Conservation (phyloP, 1,284 basidiomycete genomes). For the Marasmius sp. region DNA sequence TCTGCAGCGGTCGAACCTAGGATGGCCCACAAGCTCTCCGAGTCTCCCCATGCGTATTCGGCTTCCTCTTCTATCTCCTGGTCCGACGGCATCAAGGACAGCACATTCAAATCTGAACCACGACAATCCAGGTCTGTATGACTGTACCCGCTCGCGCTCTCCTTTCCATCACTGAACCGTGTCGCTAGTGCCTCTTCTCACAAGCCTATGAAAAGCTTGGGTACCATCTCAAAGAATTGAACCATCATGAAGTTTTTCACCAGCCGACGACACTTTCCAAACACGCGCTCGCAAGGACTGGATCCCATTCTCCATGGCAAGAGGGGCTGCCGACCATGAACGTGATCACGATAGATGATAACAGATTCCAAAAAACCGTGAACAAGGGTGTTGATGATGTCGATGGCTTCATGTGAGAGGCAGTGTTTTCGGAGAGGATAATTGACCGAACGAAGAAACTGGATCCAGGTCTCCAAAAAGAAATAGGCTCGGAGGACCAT, state of each 20-base stretch:
- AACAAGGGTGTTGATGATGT: constrained; percentile 29
- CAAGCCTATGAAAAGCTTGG: constrained; percentile 17
- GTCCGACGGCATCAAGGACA: constrained; percentile 8
- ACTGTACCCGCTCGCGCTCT: constrained; percentile 18
- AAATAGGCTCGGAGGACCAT: constrained; percentile 31
- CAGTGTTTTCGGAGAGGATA: constrained; percentile 26
- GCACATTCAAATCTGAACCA: constrained; percentile 12
- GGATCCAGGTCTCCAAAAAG: constrained; percentile 35
- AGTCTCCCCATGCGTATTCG: background rate
- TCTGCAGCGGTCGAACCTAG: background rate
- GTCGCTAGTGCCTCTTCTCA: background rate
- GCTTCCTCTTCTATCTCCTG: constrained; percentile 2
- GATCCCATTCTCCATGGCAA: constrained; percentile 30
- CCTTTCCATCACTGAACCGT: constrained; percentile 4
- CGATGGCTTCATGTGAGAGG: constrained; percentile 31
- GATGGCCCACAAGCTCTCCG: background rate
- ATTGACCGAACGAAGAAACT: constrained; percentile 20
- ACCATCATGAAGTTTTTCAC: constrained; percentile 28
- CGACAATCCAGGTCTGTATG: constrained; percentile 17
- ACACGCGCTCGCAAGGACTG: constrained; percentile 30
- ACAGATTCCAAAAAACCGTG: constrained; percentile 31
- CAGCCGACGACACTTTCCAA: constrained; percentile 23
- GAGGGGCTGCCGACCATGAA: constrained; percentile 18
- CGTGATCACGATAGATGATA: constrained; percentile 33
- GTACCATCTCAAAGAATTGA: constrained; percentile 25